Evolutionary conservation across 2,329 filamentous ascomycete genomes (phyloP).

Genomic region (Gyromitra esculenta): DNA sequence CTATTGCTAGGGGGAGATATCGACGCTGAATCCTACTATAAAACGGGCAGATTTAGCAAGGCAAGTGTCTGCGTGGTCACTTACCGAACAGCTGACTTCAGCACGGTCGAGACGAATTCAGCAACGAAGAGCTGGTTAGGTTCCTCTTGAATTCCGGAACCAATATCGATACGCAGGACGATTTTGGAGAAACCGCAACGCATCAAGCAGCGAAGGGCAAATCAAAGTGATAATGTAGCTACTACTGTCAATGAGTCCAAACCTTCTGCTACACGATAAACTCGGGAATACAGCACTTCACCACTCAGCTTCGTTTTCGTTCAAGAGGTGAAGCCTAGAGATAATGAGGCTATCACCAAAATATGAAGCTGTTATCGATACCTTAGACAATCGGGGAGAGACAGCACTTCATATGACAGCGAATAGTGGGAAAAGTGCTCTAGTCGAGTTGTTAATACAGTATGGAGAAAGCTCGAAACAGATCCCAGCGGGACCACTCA

Average conservation of each 20-base stretch:
- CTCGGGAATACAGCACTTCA: background rate
- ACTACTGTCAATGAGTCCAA: background rate
- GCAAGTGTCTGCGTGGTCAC: background rate
- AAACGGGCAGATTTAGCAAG: background rate
- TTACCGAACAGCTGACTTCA: background rate
- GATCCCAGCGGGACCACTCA: no score
- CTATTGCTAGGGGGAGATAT: background rate
- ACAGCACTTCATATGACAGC: background rate
- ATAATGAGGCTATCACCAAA: background rate
- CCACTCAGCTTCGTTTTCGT: background rate
- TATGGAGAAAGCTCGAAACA: background rate
- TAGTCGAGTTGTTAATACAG: constrained; percentile 1
- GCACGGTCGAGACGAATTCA: background rate
- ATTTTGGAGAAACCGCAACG: background rate
- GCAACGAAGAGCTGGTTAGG: background rate
- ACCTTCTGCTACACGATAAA: background rate
- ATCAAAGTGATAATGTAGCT: background rate
- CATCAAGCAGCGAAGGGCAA: background rate
- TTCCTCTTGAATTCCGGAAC: background rate
- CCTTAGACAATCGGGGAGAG: background rate
- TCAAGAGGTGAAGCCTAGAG: background rate
- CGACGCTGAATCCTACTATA: background rate
- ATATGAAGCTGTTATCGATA: background rate
- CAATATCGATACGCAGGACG: background rate
- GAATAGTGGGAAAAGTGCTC: background rate